Conservation (phyloP, 306 rosid species). For the Styphnolobium japonicum region DNA sequence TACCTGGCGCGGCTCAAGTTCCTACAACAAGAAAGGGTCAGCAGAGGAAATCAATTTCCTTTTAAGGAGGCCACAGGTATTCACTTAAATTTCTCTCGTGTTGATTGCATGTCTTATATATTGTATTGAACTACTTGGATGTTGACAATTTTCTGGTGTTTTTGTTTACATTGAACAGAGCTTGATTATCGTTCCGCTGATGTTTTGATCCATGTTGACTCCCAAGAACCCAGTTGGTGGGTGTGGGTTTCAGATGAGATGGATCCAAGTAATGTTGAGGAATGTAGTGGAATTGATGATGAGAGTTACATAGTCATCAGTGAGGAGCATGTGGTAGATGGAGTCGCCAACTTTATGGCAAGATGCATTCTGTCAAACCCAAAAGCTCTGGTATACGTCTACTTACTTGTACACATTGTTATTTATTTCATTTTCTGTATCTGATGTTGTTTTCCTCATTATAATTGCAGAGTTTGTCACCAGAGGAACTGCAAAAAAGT, state of each 20-base stretch:
- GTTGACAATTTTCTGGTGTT: slow-evolving; percentile 3
- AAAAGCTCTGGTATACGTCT: slow-evolving; percentile 54
- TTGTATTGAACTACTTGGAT: not conserved
- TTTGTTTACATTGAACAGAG: slow-evolving; percentile 39
- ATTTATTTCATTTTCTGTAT: not conserved
- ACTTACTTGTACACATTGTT: not conserved
- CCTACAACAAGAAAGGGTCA: slow-evolving; percentile 48
- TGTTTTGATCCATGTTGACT: slow-evolving; percentile 64
- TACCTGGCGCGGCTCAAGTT: slow-evolving; percentile 59
- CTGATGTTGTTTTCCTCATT: slow-evolving; percentile 21
- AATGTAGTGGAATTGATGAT: slow-evolving; percentile 77
- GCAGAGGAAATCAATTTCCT: slow-evolving; percentile 69
- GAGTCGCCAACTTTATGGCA: slow-evolving; percentile 92
- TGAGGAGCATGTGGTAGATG: slow-evolving; percentile 93
- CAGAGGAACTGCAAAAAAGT: slow-evolving; percentile 85
- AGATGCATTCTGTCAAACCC: slow-evolving; percentile 85
- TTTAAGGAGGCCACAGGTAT: slow-evolving; percentile 83
- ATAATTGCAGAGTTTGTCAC: slow-evolving; percentile 73
- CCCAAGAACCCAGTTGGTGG: slow-evolving; percentile 88
- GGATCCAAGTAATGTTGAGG: slow-evolving; percentile 65
- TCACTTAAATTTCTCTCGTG: not conserved
- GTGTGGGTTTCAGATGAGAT: slow-evolving; percentile 86
- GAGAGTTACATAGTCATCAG: slow-evolving; percentile 74
- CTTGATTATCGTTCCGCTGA: slow-evolving; percentile 72
- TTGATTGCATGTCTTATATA: not conserved